Conservation (phyloP, 2,329 filamentous ascomycete species). For the Colletotrichum phormii region DNA sequence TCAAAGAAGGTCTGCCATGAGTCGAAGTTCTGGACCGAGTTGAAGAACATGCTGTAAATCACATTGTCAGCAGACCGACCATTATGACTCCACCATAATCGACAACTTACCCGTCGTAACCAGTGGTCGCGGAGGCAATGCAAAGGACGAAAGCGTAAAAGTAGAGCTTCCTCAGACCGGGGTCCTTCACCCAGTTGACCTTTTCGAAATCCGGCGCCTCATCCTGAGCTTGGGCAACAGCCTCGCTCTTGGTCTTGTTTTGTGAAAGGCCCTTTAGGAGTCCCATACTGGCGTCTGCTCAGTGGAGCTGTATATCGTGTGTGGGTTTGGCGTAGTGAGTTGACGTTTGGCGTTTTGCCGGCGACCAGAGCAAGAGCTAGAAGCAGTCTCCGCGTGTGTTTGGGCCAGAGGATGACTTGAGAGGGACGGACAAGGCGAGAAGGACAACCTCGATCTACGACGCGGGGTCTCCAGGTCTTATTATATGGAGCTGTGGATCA, state of each 20-base stretch:
- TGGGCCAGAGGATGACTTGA: conserved; percentile 16
- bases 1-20: conserved; percentile 61
- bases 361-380: conserved; percentile 21
- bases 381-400: conserved; percentile 14
- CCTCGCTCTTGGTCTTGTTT: conserved; percentile 32
- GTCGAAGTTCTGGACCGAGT: conserved; percentile 56
- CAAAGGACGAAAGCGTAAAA: conserved; percentile 63
- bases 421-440: background rate
- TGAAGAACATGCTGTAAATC: conserved; percentile 55
- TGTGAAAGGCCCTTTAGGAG: conserved; percentile 30
- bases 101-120: conserved; percentile 62
- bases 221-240: conserved; percentile 48
- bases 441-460: background rate
- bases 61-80: conserved; percentile 14
- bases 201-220: conserved; percentile 62
- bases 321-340: background rate
- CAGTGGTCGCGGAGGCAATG: conserved; percentile 66
- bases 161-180: conserved; percentile 68
- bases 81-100: background rate
- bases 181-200: conserved; percentile 65
- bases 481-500: conserved; percentile 31
- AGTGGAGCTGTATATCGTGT: background rate
- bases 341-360: conserved; percentile 1
- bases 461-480: conserved; percentile 31
- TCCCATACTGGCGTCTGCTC: conserved; percentile 25